Evolutionary conservation across 75 land plant genomes (phyloP).

Genomic region (Sequoia sempervirens): DNA sequence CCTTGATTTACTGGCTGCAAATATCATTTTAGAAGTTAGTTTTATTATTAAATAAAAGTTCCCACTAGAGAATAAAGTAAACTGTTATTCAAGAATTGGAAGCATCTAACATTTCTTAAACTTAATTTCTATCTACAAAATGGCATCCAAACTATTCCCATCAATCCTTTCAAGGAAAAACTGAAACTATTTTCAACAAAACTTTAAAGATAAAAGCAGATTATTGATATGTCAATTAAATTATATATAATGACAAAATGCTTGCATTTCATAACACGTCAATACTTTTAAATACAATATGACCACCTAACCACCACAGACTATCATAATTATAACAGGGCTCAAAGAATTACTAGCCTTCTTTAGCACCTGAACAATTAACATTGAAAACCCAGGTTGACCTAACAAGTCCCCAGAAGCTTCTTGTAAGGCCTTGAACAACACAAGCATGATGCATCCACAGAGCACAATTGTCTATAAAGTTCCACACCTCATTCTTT

Average conservation of each 20-base stretch:
- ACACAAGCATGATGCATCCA: neutral
- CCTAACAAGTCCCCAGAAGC: neutral
- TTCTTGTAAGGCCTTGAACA: neutral
- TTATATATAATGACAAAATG: neutral
- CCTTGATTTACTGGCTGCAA: conserved; percentile 67
- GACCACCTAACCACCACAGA: neutral
- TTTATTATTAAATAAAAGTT: neutral
- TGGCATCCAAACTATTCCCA: neutral
- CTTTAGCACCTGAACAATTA: neutral
- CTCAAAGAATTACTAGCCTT: neutral
- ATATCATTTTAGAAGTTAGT: neutral
- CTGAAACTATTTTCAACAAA: neutral
- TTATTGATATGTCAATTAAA: neutral
- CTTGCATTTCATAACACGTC: neutral
- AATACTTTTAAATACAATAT: neutral
- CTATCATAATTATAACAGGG: neutral
- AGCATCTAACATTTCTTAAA: neutral
- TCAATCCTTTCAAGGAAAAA: neutral
- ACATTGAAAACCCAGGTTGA: neutral
- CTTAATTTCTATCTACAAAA: neutral
- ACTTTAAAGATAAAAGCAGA: neutral
- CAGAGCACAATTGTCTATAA: neutral
- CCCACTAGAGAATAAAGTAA: neutral
- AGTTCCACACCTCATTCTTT: neutral
- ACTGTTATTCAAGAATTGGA: neutral